Evolutionary conservation across 768 basidiomycete species (phyloP).

Genomic region (Galerina sulciceps): DNA sequence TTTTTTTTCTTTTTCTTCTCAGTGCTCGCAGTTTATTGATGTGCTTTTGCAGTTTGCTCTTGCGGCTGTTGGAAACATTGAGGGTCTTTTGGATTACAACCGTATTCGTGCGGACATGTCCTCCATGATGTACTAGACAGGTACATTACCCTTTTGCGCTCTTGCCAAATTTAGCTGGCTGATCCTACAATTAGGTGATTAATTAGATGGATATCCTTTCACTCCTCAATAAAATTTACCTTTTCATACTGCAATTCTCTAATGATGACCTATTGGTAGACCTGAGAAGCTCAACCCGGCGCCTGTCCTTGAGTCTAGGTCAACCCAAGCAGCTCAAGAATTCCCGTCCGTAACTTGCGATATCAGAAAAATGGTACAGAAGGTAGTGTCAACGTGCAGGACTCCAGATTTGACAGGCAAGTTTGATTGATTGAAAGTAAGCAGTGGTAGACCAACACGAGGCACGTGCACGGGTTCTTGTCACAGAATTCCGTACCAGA

Average conservation of each 20-base stretch:
- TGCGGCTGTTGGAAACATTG: constrained; percentile 87
- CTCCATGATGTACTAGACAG: constrained; percentile 70
- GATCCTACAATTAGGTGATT: neutral
- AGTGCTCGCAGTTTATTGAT: constrained; percentile 7
- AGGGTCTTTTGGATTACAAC: constrained; percentile 95
- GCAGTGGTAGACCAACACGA: no score
- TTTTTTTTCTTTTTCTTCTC: constrained; percentile 3
- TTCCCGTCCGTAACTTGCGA: no score
- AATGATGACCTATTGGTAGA: neutral
- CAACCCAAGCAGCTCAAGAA: no score
- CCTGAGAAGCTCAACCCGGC: neutral
- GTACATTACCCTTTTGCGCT: neutral
- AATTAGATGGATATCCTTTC: constrained; percentile 1
- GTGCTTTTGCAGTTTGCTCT: constrained; percentile 64
- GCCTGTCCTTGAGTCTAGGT: no score
- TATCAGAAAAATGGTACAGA: no score
- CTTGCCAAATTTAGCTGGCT: neutral
- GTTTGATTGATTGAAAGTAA: no score
- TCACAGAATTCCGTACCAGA: no score
- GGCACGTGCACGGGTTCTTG: no score
- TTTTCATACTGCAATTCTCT: neutral
- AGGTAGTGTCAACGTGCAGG: no score
- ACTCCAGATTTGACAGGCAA: no score
- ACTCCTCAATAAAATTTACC: neutral
- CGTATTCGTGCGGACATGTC: constrained; percentile 86